Base-by-base conservation (phyloP, 352 stramenopile genomes). In the Globisporangium yorkense region DNA sequence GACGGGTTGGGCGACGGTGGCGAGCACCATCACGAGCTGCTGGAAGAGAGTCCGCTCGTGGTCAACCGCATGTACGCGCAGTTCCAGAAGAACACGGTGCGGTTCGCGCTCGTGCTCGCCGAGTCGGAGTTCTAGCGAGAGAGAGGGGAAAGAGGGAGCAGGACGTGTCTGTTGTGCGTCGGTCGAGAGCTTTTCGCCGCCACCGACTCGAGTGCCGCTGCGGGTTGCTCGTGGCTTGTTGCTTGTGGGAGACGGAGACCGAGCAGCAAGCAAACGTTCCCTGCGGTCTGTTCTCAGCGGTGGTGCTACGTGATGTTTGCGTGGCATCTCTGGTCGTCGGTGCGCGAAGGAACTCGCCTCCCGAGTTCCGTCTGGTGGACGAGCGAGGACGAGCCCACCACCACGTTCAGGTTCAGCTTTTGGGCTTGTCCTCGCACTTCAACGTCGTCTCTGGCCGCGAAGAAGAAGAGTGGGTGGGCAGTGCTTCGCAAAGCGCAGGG, bases 41-140 rank as follows among this genome's bases (percentile, higher is more conserved):
- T 72, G 24, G 79, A 88, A 16, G 72, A 83, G 33, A 89, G 74
- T 40, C 84, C 79, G 0, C 60, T 89, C 33, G 78, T 89, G 16
- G 76, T 92, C 18, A 89, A 78, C 59, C 81, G 84, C 41, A 88
- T 94, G 75, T 94, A 91, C 60, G 84, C 81, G 12, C 69, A 68
- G 27, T 94, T 92, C 56, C 75, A 77, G 54, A 87, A 82, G 57
- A 75, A 84, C 41, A 92, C 79, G 18, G 81, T 94, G 27, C 76
- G 84, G 5, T 94, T 92, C 51, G 81, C 84, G 12, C 56, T 89
- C 29, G 72, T 77, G 20, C 51, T 94, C 44, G 77, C 70, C 5
- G 81, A 92, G 53, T 87, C 84, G 5, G 84, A 94, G 54, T 94
- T 93, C 43, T 92, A 67, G 29, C 10, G 15, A 33, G 7, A 15